Evolutionary conservation across 1,284 basidiomycete species (phyloP).

Genomic region (Trametes pubescens): DNA sequence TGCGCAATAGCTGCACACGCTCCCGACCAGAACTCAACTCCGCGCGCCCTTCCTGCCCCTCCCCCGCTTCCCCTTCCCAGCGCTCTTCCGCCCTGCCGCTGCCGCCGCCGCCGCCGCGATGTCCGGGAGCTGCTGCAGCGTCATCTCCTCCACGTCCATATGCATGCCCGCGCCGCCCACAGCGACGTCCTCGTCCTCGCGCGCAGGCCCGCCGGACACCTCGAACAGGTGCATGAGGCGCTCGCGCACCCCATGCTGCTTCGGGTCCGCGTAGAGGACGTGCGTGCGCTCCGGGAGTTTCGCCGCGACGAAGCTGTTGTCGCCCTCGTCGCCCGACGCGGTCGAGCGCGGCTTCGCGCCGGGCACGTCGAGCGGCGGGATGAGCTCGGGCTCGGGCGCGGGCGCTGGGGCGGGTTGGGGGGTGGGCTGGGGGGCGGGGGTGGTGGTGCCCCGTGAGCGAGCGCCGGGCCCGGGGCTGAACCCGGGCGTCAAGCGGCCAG

Average conservation of each 20-base stretch:
- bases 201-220: conserved; percentile 19
- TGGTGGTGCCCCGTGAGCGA: background rate
- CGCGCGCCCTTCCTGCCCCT: conserved; percentile 11
- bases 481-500: conserved; percentile 10
- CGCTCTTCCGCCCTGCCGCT: background rate
- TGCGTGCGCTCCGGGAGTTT: conserved; percentile 52
- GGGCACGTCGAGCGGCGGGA: conserved; percentile 8
- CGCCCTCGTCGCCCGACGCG: conserved; percentile 39
- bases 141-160: conserved; percentile 31
- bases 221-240: conserved; percentile 52
- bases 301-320: conserved; percentile 34
- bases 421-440: conserved; percentile 5
- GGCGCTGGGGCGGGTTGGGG: background rate
- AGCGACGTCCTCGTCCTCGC: conserved; percentile 24
- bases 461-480: conserved; percentile 6
- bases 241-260: conserved; percentile 62
- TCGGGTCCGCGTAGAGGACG: conserved; percentile 75
- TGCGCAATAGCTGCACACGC: background rate
- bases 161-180: conserved; percentile 24
- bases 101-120: background rate
- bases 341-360: background rate
- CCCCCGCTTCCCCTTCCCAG: conserved; percentile 20
- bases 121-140: conserved; percentile 29
- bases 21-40: background rate
- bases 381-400: background rate